phyloP scores from a whole-genome alignment of 768 basidiomycete genomes.

The Kockovaella imperatae region DNA sequence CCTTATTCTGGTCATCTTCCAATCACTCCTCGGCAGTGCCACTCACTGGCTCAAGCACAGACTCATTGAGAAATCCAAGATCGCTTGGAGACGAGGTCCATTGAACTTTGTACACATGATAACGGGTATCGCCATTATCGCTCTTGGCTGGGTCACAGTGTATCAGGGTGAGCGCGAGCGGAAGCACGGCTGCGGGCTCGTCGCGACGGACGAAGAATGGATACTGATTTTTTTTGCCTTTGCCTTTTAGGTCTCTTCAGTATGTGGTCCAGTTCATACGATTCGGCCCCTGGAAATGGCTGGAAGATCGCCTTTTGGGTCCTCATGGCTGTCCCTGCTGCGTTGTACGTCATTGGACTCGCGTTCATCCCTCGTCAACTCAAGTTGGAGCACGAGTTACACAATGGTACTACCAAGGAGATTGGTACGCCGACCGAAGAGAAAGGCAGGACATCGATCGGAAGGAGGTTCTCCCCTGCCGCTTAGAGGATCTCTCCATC shows the following conservation, averaged over 20 bases:
- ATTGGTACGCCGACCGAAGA: no score
- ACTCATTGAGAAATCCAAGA: slow-evolving; percentile 3
- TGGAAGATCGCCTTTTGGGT: neutral
- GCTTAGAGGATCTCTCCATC: no score
- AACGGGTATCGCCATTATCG: slow-evolving; percentile 52
- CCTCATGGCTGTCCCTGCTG: neutral
- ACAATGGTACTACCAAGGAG: no score
- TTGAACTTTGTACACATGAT: slow-evolving; percentile 55
- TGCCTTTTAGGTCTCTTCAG: slow-evolving; percentile 47
- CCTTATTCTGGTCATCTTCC: slow-evolving; percentile 51
- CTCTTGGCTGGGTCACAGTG: slow-evolving; percentile 43
- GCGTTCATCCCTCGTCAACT: neutral
- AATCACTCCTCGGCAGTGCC: slow-evolving; percentile 51
- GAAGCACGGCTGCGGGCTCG: no score
- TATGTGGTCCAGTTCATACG: no score
- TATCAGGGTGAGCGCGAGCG: slow-evolving; percentile 29
- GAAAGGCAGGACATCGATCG: no score
- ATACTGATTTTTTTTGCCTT: no score
- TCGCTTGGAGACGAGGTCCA: slow-evolving; percentile 50
- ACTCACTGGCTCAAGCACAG: slow-evolving; percentile 52
- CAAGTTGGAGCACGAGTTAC: neutral
- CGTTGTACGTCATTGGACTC: neutral
- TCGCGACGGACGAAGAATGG: no score
- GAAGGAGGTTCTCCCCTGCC: no score
- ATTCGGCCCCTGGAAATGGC: neutral